Conservation (phyloP, 2,329 filamentous ascomycete species). For the Claviceps humidiphila region DNA sequence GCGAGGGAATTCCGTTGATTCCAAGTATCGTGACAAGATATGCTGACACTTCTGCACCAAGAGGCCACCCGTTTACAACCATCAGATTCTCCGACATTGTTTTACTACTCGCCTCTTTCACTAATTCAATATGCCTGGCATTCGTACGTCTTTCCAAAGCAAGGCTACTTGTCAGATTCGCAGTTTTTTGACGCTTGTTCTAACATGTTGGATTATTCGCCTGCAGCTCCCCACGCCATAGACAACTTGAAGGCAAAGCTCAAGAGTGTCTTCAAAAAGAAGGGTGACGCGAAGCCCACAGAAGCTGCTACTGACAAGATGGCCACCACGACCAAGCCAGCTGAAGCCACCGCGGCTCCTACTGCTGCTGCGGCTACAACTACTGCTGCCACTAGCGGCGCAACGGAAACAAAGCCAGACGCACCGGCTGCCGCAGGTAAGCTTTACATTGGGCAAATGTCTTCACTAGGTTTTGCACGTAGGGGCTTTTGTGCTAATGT, state of each 20-base stretch:
- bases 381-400: constrained; percentile 15
- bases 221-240: constrained; percentile 33
- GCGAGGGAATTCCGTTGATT: background rate
- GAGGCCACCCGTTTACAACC: background rate
- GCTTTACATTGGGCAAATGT: constrained; percentile 5
- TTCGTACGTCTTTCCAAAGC: constrained; percentile 29
- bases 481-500: background rate
- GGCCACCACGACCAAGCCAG: constrained; percentile 15
- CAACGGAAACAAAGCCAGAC: constrained; percentile 23
- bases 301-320: constrained; percentile 8
- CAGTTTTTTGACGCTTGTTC: background rate
- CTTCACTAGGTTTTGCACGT: background rate
- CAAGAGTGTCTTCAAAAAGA: constrained; percentile 39
- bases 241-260: constrained; percentile 44
- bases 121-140: constrained; percentile 33
- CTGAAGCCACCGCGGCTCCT: constrained; percentile 11
- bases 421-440: constrained; percentile 18
- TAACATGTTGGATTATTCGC: constrained; percentile 1
- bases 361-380: constrained; percentile 14
- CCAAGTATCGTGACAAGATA: background rate
- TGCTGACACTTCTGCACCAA: background rate
- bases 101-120: background rate
- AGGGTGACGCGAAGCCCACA: constrained; percentile 21
- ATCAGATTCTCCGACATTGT: background rate
- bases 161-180: background rate